Conservation (phyloP, 345 rosid genomes). For the Sisymbrium altissimum region DNA sequence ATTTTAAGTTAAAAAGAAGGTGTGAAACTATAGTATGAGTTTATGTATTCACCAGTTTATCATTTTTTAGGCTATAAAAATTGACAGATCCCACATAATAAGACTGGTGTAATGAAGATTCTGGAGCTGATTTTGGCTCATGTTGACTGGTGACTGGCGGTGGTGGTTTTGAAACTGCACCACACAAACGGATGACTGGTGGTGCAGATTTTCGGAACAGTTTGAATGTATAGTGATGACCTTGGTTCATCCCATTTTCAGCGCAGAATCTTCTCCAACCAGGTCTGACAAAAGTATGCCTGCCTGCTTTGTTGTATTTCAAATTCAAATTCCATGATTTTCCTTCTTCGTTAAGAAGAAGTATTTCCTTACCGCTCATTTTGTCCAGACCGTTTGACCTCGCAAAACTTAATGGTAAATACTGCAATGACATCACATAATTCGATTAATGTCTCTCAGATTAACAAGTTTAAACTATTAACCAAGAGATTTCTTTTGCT, state of each 20-base stretch:
- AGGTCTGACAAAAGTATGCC: not conserved
- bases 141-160: not conserved
- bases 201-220: not conserved
- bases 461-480: not conserved
- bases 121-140: not conserved
- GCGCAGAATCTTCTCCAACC: conserved; percentile 27
- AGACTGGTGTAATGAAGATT: not conserved
- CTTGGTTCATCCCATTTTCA: conserved; percentile 1
- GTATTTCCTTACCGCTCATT: conserved; percentile 6
- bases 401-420: conserved; percentile 1
- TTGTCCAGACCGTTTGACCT: conserved; percentile 21
- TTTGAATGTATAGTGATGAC: conserved; percentile 1
- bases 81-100: not conserved
- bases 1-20: not conserved
- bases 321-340: not conserved
- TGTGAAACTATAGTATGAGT: not conserved
- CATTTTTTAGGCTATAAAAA: not conserved
- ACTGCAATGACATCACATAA: conserved; percentile 5
- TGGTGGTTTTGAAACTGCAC: not conserved
- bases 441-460: not conserved
- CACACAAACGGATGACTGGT: conserved; percentile 13
- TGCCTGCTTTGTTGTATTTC: not conserved
- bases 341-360: conserved; percentile 6
- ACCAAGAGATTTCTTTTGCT: not conserved
- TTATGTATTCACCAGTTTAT: not conserved